Percentiles rank a stretch among this genome's conserved stretches.
phyloP scores from a whole-genome alignment of 768 basidiomycete species.

The Amanita rubescens region DNA sequence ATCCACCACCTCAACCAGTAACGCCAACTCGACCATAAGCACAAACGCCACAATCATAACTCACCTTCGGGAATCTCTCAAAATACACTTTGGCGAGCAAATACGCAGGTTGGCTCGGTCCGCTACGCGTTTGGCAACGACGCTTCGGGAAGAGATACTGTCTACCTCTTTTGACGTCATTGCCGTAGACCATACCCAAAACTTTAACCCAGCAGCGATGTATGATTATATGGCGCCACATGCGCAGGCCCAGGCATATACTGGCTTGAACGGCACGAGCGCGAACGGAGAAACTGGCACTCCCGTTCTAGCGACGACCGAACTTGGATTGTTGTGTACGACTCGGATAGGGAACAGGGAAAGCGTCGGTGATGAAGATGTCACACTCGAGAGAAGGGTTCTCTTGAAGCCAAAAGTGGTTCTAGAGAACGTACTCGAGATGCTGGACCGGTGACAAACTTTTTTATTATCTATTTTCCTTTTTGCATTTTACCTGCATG shows the following conservation, averaged over 20 bases:
- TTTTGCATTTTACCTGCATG: background rate
- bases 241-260: constrained; percentile 9
- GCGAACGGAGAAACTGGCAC: constrained; percentile 54
- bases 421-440: constrained; percentile 56
- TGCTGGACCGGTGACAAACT: constrained; percentile 26
- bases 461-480: too few relatives aligned
- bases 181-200: constrained; percentile 45
- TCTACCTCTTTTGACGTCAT: constrained; percentile 70
- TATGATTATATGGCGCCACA: constrained; percentile 22
- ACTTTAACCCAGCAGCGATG: constrained; percentile 33
- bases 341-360: constrained; percentile 35
- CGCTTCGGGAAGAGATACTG: constrained; percentile 68
- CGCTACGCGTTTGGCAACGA: constrained; percentile 53
- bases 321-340: constrained; percentile 62
- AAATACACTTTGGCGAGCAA: constrained; percentile 48
- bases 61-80: constrained; percentile 20
- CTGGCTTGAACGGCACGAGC: constrained; percentile 38
- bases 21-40: background rate
- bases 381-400: constrained; percentile 46
- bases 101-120: constrained; percentile 60
- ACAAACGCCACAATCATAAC: background rate
- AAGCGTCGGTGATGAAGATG: constrained; percentile 24
- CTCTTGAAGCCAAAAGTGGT: constrained; percentile 71
- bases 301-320: constrained; percentile 62
- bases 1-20: constrained; percentile 4